These are phyloP conservation scores for Suillus spraguei DNA, from an alignment of 768 basidiomycete species.

Conservation along the genomic window DNA sequence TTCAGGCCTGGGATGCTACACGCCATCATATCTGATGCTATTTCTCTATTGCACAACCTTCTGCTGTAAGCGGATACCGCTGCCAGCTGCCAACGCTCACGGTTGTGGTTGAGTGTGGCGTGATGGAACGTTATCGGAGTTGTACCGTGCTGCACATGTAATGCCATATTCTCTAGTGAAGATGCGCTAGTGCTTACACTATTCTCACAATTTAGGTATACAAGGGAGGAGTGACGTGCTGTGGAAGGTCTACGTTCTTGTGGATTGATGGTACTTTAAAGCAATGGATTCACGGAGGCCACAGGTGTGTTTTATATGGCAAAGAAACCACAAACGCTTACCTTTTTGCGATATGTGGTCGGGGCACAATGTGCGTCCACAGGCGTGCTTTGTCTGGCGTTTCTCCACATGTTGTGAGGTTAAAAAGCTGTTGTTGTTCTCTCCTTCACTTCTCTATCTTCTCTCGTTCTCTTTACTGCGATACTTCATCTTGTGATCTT, in stretches of 20 bases:
- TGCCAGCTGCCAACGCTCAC: background rate
- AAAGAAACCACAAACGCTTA: background rate
- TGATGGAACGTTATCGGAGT: background rate
- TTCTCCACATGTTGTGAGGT: background rate
- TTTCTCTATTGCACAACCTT: too few species aligned
- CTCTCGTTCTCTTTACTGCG: too few species aligned
- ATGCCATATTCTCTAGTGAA: background rate
- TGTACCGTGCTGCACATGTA: too few species aligned
- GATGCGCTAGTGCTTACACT: background rate
- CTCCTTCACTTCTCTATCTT: background rate
- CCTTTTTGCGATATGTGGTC: background rate
- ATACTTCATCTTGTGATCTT: background rate
- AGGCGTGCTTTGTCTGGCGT: background rate
- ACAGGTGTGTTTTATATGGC: background rate
- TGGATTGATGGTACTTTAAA: background rate
- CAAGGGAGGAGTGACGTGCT: background rate
- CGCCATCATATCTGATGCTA: too few species aligned
- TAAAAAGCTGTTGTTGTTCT: background rate
- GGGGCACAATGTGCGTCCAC: background rate
- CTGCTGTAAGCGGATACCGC: too few species aligned
- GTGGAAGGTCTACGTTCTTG: too few species aligned
- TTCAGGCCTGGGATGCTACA: too few species aligned
- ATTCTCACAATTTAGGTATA: background rate
- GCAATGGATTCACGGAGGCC: background rate
- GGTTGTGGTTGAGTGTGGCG: background rate